phyloP scores from a whole-genome alignment of 805 yeast genomes.

The Barnettozyma sucrosica region DNA sequence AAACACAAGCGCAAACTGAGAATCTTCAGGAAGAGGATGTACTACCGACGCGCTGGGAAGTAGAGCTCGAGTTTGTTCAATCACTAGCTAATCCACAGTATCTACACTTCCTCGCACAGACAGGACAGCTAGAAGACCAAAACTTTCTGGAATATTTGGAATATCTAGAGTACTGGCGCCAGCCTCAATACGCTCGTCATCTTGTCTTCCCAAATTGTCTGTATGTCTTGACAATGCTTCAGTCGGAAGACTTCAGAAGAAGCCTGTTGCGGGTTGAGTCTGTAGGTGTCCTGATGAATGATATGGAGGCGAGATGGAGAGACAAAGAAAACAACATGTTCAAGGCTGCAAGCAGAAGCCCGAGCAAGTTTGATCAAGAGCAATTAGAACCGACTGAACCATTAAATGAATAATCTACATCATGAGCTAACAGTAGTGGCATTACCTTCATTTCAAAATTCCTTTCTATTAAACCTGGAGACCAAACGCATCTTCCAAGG shows the following conservation, averaged over 20 bases:
- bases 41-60: slow-evolving; percentile 81
- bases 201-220: slow-evolving; percentile 84
- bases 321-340: slow-evolving; percentile 15
- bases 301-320: slow-evolving; percentile 68
- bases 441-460: background rate
- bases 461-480: background rate
- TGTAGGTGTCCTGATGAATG: slow-evolving; percentile 58
- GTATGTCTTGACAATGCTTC: slow-evolving; percentile 54
- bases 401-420: background rate
- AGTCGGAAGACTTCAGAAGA: slow-evolving; percentile 45
- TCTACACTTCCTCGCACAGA: slow-evolving; percentile 80
- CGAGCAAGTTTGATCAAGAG: background rate
- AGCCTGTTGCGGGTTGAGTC: slow-evolving; percentile 52
- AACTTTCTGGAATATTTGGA: slow-evolving; percentile 69
- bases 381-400: background rate
- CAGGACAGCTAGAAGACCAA: slow-evolving; percentile 63
- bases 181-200: slow-evolving; percentile 62
- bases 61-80: slow-evolving; percentile 80
- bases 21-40: background rate
- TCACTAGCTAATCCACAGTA: slow-evolving; percentile 87
- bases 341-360: background rate
- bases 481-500: slow-evolving; percentile 18
- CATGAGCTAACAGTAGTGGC: background rate
- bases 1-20: background rate
- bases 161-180: slow-evolving; percentile 82